Evolutionary conservation across 305 asterid genomes (phyloP).

Genomic region (Striga hermonthica): DNA sequence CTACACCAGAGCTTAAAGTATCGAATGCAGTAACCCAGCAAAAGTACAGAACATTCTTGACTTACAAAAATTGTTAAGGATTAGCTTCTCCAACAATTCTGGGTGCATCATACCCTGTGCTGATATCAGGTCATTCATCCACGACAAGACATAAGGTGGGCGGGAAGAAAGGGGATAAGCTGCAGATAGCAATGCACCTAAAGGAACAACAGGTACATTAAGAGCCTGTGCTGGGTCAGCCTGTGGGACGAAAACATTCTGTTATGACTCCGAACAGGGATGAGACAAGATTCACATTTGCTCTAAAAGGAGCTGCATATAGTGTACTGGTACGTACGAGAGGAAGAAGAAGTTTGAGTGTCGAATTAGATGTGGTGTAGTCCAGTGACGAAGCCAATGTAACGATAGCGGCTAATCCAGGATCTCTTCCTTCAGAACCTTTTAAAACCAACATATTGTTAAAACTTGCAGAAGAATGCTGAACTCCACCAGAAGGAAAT

Average conservation of each 20-base stretch:
- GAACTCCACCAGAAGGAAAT: slow-evolving; percentile 3
- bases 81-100: slow-evolving; percentile 77
- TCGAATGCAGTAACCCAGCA: neutral
- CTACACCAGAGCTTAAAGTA: slow-evolving; percentile 2
- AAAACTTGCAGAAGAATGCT: slow-evolving; percentile 14
- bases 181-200: slow-evolving; percentile 86
- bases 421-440: slow-evolving; percentile 66
- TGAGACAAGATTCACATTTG: slow-evolving; percentile 22
- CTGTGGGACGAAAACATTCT: slow-evolving; percentile 42
- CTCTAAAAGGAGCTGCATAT: slow-evolving; percentile 14
- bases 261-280: slow-evolving; percentile 13
- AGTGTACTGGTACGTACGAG: slow-evolving; percentile 55
- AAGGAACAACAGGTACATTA: slow-evolving; percentile 84
- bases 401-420: slow-evolving; percentile 74
- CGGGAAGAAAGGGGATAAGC: slow-evolving; percentile 87
- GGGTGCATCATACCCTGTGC: slow-evolving; percentile 97
- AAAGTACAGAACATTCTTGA: slow-evolving; percentile 11
- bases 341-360: slow-evolving; percentile 73
- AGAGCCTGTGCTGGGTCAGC: slow-evolving; percentile 96
- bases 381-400: slow-evolving; percentile 93
- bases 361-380: slow-evolving; percentile 74
- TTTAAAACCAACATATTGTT: slow-evolving; percentile 23
- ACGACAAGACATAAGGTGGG: slow-evolving; percentile 80
- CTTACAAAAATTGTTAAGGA: slow-evolving; percentile 87
- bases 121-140: slow-evolving; percentile 82